Evolutionary conservation across 129 eudicot species (phyloP), one percentile per base, ranked within the genome.

Genomic region (Centaurea solstitialis): DNA sequence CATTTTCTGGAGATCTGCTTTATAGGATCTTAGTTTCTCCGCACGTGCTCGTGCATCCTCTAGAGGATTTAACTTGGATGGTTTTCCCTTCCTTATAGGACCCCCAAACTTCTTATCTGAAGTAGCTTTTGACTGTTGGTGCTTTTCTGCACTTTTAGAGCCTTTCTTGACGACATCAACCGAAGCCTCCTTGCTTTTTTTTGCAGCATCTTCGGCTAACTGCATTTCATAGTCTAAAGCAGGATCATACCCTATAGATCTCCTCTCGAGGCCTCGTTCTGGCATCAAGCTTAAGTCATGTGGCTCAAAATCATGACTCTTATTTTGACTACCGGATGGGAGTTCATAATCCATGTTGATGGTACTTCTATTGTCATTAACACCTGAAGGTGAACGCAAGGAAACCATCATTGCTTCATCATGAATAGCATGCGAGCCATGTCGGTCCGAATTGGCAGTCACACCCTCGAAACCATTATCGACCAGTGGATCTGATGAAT

Each of bases 1-100:
- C 84, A 88, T 83, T 87, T 94, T 94, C 85, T 90, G 99, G 67
- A 94, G 90, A 84, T 94, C 99, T 62, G 93, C 92, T 89, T 94
- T 85, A 76, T 75, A 92, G 80, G 97, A 79, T 86, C 97, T 87
- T 83, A 93, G 81, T 82, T 75, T 88, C 65, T 93, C 95, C 70
- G 97, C 97, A 82, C 97, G 97, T 74, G 90, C 91, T 9, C 91
- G 89, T 84, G 95, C 97, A 79, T 93, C 97, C 68, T 93, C 97
- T 69, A 88, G 61, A 74, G 90, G 85, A 73, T 43, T 90, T 76
- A 81, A 62, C 88, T 86, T 92, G 9, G 88, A 83, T 73, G 86
- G 80, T 82, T 82, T 92, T 30, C 83, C 97, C 68, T 87, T 94
- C 75, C 89, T 82, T 20, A 86, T 69, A 70, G 92, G 90, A 33